phyloP scores from a whole-genome alignment of 1,284 basidiomycete genomes.

The Ceratobasidium sp. region DNA sequence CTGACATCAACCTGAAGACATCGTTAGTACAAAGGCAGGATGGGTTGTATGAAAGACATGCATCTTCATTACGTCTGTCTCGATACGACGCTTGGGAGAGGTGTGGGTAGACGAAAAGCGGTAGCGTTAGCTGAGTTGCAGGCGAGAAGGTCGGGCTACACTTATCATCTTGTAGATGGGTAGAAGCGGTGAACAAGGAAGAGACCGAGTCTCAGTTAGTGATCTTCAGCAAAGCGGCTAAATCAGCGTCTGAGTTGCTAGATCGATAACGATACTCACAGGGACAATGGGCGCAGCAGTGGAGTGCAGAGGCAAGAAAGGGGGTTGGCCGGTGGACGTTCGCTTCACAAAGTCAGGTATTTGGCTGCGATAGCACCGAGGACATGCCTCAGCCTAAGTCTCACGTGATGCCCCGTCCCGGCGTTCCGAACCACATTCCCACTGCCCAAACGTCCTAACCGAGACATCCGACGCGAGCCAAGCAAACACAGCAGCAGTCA shows the following conservation, averaged over 20 bases:
- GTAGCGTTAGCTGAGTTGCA: conserved; percentile 37
- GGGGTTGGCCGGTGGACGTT: conserved; percentile 17
- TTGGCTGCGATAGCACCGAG: conserved; percentile 29
- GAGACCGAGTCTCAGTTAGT: conserved; percentile 41
- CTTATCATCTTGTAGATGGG: conserved; percentile 42
- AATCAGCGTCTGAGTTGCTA: conserved; percentile 34
- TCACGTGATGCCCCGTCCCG: conserved; percentile 37
- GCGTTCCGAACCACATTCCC: conserved; percentile 30
- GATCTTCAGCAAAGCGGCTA: conserved; percentile 42
- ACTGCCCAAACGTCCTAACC: conserved; percentile 16
- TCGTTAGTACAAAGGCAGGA: conserved; percentile 13
- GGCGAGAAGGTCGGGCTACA: conserved; percentile 7
- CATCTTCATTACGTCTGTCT: conserved; percentile 99
- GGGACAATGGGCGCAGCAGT: conserved; percentile 3
- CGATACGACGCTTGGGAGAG: conserved; percentile 89
- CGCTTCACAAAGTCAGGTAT: conserved; percentile 19
- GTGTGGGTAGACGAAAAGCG: conserved; percentile 55
- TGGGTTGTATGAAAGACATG: conserved; percentile 55
- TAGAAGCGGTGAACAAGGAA: conserved; percentile 38
- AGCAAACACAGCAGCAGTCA: background rate
- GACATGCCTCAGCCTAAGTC: conserved; percentile 25
- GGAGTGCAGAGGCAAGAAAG: conserved; percentile 18
- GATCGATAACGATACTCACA: conserved; percentile 21
- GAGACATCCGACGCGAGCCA: background rate
- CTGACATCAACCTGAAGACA: conserved; percentile 85